Evolutionary conservation across 2,329 filamentous ascomycete genomes (phyloP).

Genomic region (Colletotrichum navitas): DNA sequence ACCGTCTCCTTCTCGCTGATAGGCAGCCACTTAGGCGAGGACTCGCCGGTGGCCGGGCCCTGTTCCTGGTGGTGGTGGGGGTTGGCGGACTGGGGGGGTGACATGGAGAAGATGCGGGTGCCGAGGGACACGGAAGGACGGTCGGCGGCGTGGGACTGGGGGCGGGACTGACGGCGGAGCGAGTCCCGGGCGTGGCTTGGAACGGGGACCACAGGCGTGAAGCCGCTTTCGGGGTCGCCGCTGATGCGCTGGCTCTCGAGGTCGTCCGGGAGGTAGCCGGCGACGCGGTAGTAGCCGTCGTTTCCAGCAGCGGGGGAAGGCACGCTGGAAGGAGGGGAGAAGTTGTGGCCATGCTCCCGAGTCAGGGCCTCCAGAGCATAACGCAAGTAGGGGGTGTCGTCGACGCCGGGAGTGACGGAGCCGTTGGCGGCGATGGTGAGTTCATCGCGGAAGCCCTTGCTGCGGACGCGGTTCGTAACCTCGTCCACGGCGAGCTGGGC

Average conservation of each 20-base stretch:
- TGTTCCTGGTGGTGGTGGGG: conserved; percentile 18
- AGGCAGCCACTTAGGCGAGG: conserved; percentile 48
- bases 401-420: conserved; percentile 79
- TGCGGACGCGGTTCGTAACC: conserved; percentile 41
- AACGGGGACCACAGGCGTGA: conserved; percentile 21
- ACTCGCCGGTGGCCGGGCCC: neutral
- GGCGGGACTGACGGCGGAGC: conserved; percentile 21
- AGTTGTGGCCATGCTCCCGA: conserved; percentile 73
- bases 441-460: conserved; percentile 62
- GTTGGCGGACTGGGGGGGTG: conserved; percentile 34
- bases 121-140: conserved; percentile 34
- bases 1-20: conserved; percentile 48
- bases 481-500: conserved; percentile 50
- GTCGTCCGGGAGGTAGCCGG: conserved; percentile 48
- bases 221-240: conserved; percentile 33
- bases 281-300: conserved; percentile 48
- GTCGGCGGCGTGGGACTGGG: conserved; percentile 26
- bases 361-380: conserved; percentile 92
- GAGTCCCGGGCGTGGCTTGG: conserved; percentile 30
- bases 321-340: conserved; percentile 57
- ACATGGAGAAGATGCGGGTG: conserved; percentile 40
- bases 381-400: conserved; percentile 88
- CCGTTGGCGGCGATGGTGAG: conserved; percentile 61
- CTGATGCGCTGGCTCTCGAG: conserved; percentile 44
- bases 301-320: conserved; percentile 50